Conservation (phyloP, 495 filamentous ascomycete species). For the Podospora comata region DNA sequence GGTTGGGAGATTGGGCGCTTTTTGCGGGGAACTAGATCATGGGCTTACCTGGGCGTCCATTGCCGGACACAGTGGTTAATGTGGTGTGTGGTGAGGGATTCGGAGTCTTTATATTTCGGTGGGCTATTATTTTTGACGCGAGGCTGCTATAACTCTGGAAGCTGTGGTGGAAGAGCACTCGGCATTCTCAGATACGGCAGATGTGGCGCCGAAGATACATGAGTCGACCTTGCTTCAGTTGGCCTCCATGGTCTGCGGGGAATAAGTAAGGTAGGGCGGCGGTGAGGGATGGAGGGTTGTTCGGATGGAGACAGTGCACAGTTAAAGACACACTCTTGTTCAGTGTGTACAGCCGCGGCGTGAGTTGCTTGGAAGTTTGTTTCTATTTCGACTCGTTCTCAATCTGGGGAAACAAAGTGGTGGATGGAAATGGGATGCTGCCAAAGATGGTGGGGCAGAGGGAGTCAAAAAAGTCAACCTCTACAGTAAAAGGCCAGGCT, state of each 20-base stretch:
- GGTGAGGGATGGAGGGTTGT: background rate
- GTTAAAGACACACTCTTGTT: background rate
- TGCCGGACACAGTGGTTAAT: conserved; percentile 18
- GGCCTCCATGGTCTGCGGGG: conserved; percentile 20
- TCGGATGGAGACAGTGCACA: background rate
- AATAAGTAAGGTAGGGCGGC: background rate
- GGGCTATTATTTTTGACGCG: conserved; percentile 10
- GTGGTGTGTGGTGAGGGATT: conserved; percentile 1
- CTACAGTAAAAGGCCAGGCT: conserved; percentile 11
- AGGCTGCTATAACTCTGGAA: conserved; percentile 36
- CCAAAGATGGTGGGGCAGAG: conserved; percentile 16
- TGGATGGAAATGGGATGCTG: conserved; percentile 9
- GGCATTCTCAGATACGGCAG: conserved; percentile 32
- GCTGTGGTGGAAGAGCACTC: conserved; percentile 26
- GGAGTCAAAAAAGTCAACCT: conserved; percentile 9
- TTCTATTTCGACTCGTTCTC: background rate
- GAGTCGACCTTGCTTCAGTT: conserved; percentile 22
- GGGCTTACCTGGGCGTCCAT: conserved; percentile 37
- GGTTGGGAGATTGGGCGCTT: conserved; percentile 13
- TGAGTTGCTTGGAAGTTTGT: background rate
- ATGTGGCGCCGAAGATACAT: conserved; percentile 32
- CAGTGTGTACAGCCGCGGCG: background rate
- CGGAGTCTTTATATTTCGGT: background rate
- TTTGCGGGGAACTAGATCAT: conserved; percentile 13
- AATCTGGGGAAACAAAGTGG: conserved; percentile 8